Conservation (phyloP, 2,329 filamentous ascomycete species). For the Diaporthe sp. region DNA sequence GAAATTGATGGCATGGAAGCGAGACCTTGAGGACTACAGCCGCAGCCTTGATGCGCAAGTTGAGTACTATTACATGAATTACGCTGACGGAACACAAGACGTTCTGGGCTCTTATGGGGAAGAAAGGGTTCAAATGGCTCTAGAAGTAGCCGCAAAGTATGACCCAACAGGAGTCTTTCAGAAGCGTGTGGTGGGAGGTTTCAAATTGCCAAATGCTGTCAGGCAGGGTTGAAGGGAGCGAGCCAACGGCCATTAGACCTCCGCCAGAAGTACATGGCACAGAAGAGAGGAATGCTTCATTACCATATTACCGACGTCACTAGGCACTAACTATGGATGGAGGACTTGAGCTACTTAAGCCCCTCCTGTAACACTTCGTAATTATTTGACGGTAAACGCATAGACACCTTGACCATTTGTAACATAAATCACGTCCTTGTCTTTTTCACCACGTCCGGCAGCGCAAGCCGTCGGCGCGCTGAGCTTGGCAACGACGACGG, state of each 20-base stretch:
- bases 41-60: background rate
- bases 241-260: too few relatives aligned
- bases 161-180: background rate
- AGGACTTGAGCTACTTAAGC: background rate
- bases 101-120: background rate
- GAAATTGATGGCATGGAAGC: background rate
- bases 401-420: constrained; percentile 3
- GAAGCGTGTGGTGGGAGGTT: constrained; percentile 5
- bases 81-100: background rate
- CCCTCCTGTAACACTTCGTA: background rate
- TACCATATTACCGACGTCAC: too few relatives aligned
- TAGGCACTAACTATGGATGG: background rate
- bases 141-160: background rate
- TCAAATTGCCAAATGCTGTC: background rate
- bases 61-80: background rate
- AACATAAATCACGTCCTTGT: constrained; percentile 45
- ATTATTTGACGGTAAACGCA: constrained; percentile 7
- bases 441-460: constrained; percentile 49
- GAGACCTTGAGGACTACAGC: background rate
- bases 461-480: constrained; percentile 49
- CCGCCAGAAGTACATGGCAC: background rate
- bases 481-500: constrained; percentile 46
- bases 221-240: background rate
- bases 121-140: background rate
- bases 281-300: background rate